Conservation (phyloP, 1,284 basidiomycete genomes). For the Kwoniella shivajii region DNA sequence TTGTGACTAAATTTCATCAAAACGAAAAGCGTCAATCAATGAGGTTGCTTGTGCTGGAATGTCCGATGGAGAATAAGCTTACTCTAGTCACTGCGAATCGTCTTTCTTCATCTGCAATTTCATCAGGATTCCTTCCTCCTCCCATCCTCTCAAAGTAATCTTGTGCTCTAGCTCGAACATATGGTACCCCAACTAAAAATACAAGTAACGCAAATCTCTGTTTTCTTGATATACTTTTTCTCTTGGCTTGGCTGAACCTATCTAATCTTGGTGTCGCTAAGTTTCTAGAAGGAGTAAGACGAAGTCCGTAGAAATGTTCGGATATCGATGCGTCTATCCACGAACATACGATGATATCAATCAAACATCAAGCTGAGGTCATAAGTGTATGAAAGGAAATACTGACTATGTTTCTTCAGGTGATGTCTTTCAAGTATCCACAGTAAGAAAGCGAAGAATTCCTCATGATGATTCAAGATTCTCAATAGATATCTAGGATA, state of each 20-base stretch:
- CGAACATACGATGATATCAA: not conserved
- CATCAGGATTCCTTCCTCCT: constrained; percentile 70
- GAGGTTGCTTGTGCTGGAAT: no score
- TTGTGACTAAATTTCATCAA: constrained; percentile 17
- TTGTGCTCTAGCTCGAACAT: constrained; percentile 81
- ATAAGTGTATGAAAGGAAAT: not conserved
- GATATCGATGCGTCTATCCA: constrained; percentile 49
- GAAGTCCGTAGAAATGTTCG: constrained; percentile 52
- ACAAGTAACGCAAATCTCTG: constrained; percentile 66
- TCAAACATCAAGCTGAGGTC: not conserved
- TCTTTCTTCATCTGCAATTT: constrained; percentile 61
- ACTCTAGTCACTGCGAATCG: constrained; percentile 36
- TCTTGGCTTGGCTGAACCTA: constrained; percentile 14
- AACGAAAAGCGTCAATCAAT: no score
- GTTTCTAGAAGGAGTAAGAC: constrained; percentile 20
- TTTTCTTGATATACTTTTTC: constrained; percentile 23
- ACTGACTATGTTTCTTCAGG: constrained; percentile 73
- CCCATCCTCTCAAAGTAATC: constrained; percentile 90
- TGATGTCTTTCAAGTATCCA: constrained; percentile 88
- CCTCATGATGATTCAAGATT: constrained; percentile 92
- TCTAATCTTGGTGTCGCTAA: constrained; percentile 39
- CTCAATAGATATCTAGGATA: constrained; percentile 91
- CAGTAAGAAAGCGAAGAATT: constrained; percentile 89
- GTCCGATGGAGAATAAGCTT: not conserved
- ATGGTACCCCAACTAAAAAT: constrained; percentile 83